Conservation (phyloP, 208 protist genomes). For the Polymyxa betae region DNA sequence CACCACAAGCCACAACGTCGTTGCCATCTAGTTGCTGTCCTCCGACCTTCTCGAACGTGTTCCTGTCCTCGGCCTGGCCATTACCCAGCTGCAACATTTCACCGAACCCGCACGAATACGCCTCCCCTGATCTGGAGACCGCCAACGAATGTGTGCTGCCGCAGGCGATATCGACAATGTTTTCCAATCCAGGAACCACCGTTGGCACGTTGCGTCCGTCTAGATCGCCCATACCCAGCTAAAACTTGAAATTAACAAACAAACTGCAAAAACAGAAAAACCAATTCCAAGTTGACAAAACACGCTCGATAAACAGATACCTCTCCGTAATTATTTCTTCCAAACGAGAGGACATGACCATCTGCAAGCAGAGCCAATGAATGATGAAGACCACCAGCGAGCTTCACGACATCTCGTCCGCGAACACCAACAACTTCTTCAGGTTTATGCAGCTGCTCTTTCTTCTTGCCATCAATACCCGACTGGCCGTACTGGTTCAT, state of each 20-base stretch:
- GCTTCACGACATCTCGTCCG: background rate
- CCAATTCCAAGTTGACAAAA: background rate
- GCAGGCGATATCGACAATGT: slow-evolving; percentile 31
- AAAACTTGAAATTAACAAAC: no score
- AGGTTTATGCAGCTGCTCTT: slow-evolving; percentile 13
- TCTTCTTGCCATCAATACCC: slow-evolving; percentile 32
- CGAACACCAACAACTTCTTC: background rate
- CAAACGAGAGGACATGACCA: slow-evolving; percentile 55
- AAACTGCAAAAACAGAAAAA: background rate
- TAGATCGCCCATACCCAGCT: slow-evolving; percentile 36
- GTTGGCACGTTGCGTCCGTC: background rate
- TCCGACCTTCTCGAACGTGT: slow-evolving; percentile 8
- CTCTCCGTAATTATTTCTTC: slow-evolving; percentile 62
- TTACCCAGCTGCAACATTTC: slow-evolving; percentile 17
- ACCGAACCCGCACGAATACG: slow-evolving; percentile 53
- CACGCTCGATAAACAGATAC: slow-evolving; percentile 51
- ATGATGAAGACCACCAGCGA: slow-evolving; percentile 56
- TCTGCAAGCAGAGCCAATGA: background rate
- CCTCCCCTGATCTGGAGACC: background rate
- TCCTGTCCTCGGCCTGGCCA: background rate
- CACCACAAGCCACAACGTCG: background rate
- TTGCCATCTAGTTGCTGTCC: background rate
- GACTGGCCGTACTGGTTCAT: slow-evolving; percentile 64
- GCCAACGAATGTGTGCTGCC: slow-evolving; percentile 59
- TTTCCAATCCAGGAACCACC: background rate